Base-by-base conservation (phyloP, 2,329 filamentous ascomycete species). In the Colletotrichum sp. region DNA sequence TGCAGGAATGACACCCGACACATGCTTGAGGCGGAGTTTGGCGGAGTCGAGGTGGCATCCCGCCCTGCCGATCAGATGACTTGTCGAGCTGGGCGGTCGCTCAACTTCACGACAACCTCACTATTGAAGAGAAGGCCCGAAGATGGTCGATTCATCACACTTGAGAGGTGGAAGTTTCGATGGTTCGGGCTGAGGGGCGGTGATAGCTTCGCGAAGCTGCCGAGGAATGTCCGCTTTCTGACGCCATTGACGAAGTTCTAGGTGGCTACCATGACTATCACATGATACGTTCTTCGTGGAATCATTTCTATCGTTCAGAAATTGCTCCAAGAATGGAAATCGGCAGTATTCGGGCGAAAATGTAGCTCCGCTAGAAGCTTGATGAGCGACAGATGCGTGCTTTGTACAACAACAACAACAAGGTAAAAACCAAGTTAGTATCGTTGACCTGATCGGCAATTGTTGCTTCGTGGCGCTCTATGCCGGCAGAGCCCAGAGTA, bases 31-130 rank as follows among this genome's bases (percentile, higher is more conserved):
- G 73, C 70, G 73, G 73, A 75, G 73, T 73, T 73, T 36, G 52
- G 73, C 70, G 70, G 70, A 75, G 73, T 75, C 22, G 36, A 15
- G 73, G 64, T 73, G 22, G 18, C 59, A 68, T 68, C 22, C 57
- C 22, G 59, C 26, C 70, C 34, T 75, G 32, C 34, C 12, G 57
- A 72, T 75, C 69, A 75, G 57, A 73, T 60, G 64, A 68, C 26
- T 22, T 55, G 68, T 60, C 67, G 55, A 64, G 12, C 59, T 39
- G 22, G 36, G 39, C 36, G 66, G n/a, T 6, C 1, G 12, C 34
- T 32, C n/a, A 3, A 18, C 15, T 28, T 24, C 15, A 52, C 48
- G 57, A 52, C 57, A 48, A 32, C 57, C 13, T 73, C 26, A 57
- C 4, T 24, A 16, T 65, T 28, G 18, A 24, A 39, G 6, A 75